phyloP scores from a whole-genome alignment of 2,329 filamentous ascomycete genomes.

The Acephala macrosclerotiorum region DNA sequence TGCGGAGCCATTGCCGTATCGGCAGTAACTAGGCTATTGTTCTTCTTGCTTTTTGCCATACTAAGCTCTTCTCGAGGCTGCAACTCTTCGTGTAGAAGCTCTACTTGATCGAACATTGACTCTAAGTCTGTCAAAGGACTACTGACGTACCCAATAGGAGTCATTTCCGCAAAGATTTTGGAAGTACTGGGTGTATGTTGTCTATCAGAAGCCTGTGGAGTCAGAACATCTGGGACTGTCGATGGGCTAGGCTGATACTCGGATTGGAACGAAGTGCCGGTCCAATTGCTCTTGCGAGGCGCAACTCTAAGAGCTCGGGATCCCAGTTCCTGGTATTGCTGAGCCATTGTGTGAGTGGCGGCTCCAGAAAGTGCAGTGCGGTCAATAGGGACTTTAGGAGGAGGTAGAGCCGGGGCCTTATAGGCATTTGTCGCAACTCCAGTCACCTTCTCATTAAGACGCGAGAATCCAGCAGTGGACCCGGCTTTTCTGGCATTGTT shows the following conservation, averaged over 20 bases:
- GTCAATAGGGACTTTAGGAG: not conserved
- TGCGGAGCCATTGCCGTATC: not conserved
- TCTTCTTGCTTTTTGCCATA: not conserved
- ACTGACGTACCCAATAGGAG: not conserved
- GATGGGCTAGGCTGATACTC: not conserved
- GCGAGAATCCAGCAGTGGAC: not conserved
- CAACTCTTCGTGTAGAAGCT: not conserved
- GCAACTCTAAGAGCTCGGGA: not conserved
- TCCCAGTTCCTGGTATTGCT: not conserved
- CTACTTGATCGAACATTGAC: not conserved
- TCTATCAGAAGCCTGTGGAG: not conserved
- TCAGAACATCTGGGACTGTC: not conserved
- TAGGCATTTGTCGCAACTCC: not conserved
- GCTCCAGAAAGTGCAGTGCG: not conserved
- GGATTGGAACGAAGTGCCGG: not conserved
- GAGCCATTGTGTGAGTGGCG: not conserved
- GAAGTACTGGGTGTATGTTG: not conserved
- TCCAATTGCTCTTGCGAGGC: constrained; percentile 6
- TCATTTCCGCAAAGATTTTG: not conserved
- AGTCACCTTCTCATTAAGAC: not conserved
- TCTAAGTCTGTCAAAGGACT: not conserved
- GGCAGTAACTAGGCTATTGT: not conserved
- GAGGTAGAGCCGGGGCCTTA: not conserved
- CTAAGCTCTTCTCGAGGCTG: not conserved
- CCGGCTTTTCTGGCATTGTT: not conserved